Conservation (phyloP, 1,139 yeast species). For the Fermentozyma sake region DNA sequence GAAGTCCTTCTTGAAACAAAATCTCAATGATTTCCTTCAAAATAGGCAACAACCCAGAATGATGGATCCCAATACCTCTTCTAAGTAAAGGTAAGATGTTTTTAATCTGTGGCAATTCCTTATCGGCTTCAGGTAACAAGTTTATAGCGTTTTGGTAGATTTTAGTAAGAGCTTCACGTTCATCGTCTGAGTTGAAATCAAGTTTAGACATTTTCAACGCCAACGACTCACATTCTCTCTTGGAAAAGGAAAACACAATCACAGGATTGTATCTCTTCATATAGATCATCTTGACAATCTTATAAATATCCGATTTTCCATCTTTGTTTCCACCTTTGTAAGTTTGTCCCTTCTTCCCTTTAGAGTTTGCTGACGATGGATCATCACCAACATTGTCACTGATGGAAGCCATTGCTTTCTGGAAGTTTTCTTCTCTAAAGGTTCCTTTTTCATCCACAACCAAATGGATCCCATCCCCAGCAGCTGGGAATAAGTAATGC, state of each 20-base stretch:
- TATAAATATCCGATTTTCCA: conserved; percentile 87
- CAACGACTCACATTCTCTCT: conserved; percentile 91
- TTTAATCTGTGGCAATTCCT: conserved; percentile 89
- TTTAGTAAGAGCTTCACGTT: conserved; percentile 81
- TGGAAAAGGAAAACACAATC: conserved; percentile 93
- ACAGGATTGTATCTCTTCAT: conserved; percentile 94
- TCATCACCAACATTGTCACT: conserved; percentile 83
- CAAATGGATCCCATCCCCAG: conserved; percentile 94
- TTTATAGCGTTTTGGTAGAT: conserved; percentile 88
- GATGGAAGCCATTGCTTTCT: conserved; percentile 95
- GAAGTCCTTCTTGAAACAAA: conserved; percentile 90
- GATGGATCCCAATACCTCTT: conserved; percentile 98
- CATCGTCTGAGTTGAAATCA: conserved; percentile 90
- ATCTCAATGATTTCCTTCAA: conserved; percentile 95
- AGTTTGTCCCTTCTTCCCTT: conserved; percentile 79
- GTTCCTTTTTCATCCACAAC: conserved; percentile 97
- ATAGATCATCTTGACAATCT: conserved; percentile 97
- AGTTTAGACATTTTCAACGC: conserved; percentile 94
- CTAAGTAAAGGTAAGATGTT: conserved; percentile 81
- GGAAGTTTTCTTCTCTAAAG: conserved; percentile 95
- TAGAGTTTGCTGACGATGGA: conserved; percentile 54
- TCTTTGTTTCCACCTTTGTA: conserved; percentile 85
- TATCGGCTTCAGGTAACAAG: conserved; percentile 82
- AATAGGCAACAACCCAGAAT: conserved; percentile 92
- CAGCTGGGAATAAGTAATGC: conserved; percentile 94